Percentiles rank a stretch among this genome's conserved stretches.
Evolutionary conservation across 2,329 filamentous ascomycete species (phyloP).

Genomic region (Claviceps maximensis): DNA sequence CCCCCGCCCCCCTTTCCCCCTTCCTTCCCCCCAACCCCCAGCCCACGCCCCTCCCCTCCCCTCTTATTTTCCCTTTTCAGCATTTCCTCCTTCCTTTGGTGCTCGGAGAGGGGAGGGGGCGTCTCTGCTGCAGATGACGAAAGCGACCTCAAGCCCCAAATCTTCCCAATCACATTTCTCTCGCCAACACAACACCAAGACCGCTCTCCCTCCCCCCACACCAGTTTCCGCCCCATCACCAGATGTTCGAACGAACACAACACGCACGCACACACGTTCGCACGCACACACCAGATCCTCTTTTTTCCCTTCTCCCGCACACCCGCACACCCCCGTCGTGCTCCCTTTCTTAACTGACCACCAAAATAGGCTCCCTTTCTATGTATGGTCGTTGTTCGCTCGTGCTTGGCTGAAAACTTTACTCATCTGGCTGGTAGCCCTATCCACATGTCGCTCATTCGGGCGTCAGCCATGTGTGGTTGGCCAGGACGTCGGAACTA

Average conservation of each 20-base stretch:
- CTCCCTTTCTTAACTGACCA: background rate
- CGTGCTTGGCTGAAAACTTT: slow-evolving; percentile 3
- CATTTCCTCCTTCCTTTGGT: background rate
- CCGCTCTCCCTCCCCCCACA: background rate
- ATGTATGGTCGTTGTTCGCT: slow-evolving; percentile 1
- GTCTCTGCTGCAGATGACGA: background rate
- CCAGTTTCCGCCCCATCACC: background rate
- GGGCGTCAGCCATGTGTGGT: background rate
- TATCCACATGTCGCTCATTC: slow-evolving; percentile 6
- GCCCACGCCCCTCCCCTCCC: too few species aligned
- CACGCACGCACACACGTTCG: background rate
- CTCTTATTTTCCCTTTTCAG: background rate
- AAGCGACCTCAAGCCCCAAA: background rate
- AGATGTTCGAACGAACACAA: background rate
- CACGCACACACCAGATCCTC: background rate
- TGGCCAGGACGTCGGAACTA: slow-evolving; percentile 1
- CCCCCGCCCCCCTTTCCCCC: too few species aligned
- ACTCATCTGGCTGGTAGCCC: slow-evolving; percentile 4
- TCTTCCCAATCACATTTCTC: background rate
- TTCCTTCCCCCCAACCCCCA: too few species aligned
- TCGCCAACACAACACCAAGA: background rate
- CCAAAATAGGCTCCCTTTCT: background rate
- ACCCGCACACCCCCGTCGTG: background rate
- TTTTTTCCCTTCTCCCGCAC: background rate
- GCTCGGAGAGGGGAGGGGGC: background rate